A percentile compares a stretch with the other conserved stretches of the same genome.
Evolutionary conservation across 2,329 filamentous ascomycete genomes (phyloP).

Genomic region (Monascus ruber): DNA sequence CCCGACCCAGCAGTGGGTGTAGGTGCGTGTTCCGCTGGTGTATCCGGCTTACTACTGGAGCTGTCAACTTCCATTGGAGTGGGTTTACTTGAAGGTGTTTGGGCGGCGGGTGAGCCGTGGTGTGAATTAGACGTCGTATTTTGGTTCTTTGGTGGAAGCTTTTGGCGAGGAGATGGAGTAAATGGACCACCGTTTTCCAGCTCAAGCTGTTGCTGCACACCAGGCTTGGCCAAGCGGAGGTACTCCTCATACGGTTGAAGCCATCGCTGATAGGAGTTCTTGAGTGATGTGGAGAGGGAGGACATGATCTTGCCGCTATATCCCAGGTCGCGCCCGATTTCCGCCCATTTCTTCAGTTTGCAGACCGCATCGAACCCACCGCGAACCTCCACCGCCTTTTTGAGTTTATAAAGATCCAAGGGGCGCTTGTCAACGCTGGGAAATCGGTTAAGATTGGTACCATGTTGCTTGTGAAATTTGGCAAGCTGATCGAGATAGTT

Average conservation of each 20-base stretch:
- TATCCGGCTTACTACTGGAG: slow-evolving; percentile 22
- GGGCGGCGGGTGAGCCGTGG: slow-evolving; percentile 56
- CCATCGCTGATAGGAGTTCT: slow-evolving; percentile 97
- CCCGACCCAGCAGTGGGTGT: slow-evolving; percentile 36
- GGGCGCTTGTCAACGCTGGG: slow-evolving; percentile 97
- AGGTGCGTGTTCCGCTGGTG: slow-evolving; percentile 26
- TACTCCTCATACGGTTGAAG: slow-evolving; percentile 96
- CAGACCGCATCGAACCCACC: slow-evolving; percentile 95
- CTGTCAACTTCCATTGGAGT: slow-evolving; percentile 36
- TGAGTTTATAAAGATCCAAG: slow-evolving; percentile 85
- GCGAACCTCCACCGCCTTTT: slow-evolving; percentile 89
- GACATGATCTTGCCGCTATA: slow-evolving; percentile 99
- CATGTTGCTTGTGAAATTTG: slow-evolving; percentile 96
- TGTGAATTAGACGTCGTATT: slow-evolving; percentile 38
- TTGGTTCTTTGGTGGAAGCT: slow-evolving; percentile 28
- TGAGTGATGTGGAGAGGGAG: slow-evolving; percentile 89
- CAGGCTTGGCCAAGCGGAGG: slow-evolving; percentile 76
- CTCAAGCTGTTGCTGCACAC: slow-evolving; percentile 92
- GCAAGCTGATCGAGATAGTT: slow-evolving; percentile 90
- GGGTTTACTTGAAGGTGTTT: slow-evolving; percentile 46
- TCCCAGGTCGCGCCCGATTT: slow-evolving; percentile 89
- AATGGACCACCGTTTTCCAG: slow-evolving; percentile 85
- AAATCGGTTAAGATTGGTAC: slow-evolving; percentile 83
- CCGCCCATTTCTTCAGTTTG: slow-evolving; percentile 97
- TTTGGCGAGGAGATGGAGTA: slow-evolving; percentile 64